These are phyloP conservation scores for Endocladia muricata DNA, from an alignment of 31 red algal species.

Conservation along the genomic window DNA sequence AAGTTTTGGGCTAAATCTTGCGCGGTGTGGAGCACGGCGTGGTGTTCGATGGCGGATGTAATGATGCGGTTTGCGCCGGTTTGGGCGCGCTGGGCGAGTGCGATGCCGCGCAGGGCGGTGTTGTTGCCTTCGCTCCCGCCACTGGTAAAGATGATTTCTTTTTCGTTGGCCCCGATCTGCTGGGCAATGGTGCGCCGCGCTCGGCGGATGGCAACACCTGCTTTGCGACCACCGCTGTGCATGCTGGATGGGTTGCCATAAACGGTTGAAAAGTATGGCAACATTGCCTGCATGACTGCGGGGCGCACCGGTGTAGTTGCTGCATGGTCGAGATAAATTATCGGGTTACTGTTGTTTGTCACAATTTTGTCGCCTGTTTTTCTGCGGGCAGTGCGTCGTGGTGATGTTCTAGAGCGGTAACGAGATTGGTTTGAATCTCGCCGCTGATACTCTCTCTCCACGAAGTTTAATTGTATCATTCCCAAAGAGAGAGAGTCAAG, in stretches of 20 bases:
- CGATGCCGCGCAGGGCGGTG: neutral
- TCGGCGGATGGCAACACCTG: neutral
- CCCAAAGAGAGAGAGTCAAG: too few relatives aligned
- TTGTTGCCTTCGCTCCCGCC: constrained; percentile 12
- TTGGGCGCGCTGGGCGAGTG: too few relatives aligned
- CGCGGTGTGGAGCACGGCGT: neutral
- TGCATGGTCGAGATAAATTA: neutral
- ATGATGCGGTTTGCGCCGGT: neutral
- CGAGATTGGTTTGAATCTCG: too few relatives aligned
- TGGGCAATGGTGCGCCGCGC: neutral
- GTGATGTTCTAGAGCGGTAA: too few relatives aligned
- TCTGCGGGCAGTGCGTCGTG: too few relatives aligned
- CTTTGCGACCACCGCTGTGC: neutral
- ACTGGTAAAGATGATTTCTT: constrained; percentile 2
- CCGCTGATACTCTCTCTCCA: too few relatives aligned
- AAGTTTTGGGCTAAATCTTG: neutral
- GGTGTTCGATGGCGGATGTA: neutral
- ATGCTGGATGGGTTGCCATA: constrained; percentile 3
- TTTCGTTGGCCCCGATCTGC: neutral
- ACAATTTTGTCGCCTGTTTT: too few relatives aligned
- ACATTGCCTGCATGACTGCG: neutral
- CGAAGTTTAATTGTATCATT: too few relatives aligned
- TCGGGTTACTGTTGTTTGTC: too few relatives aligned
- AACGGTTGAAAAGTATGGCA: neutral
- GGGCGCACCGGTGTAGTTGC: neutral